Evolutionary conservation across 495 filamentous ascomycete species (phyloP), one percentile per base, ranked within the genome.

Genomic region (Xylaria flabelliformis): DNA sequence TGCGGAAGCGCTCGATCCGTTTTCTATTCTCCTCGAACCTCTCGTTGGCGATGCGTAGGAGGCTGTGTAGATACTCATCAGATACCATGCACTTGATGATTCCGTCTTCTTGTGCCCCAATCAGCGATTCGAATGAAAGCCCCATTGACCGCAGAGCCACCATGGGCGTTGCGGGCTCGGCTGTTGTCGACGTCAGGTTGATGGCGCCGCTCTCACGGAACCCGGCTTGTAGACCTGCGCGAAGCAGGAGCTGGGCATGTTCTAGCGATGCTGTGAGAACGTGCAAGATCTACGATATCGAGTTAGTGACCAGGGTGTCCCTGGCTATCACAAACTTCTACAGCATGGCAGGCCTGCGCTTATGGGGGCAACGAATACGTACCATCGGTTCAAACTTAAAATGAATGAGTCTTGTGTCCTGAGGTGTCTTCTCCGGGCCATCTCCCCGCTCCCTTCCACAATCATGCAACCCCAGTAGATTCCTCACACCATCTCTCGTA

Each of bases 311-410:
- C 21, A 53, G 8, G 39, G 26, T 13, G 24, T 17, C 61, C 44
- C 29, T 34, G 26, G 17, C 10, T 32, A 36, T n/a, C 34, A 55
- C 24, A 32, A 26, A 12, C n/a, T 13, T 2, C 8, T 5, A 29
- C 2, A 15, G 21, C 10, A 2, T 1, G n/a, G 8, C 2, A 56
- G 39, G 59, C 17, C 13, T 13, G 39, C 24, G 15, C 61, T 46
- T 5, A 6, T 51, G 0, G 7, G 4, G 19, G 9, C 17, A 39
- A 51, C 7, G 41, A 10, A 13, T 42, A 58, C 89, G 72, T 86
- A 96, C 95, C 94, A 98, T 93, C 42, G 95, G 93, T 78, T 97
- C 95, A 77, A 95, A 97, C 80, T 96, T 95, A 84, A 97, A 92
- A 78, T 94, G 93, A 51, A 97, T 88, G 75, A 94, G 85, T 72